Evolutionary conservation across 2,329 filamentous ascomycete genomes (phyloP).

Genomic region (Fusarium sp.): DNA sequence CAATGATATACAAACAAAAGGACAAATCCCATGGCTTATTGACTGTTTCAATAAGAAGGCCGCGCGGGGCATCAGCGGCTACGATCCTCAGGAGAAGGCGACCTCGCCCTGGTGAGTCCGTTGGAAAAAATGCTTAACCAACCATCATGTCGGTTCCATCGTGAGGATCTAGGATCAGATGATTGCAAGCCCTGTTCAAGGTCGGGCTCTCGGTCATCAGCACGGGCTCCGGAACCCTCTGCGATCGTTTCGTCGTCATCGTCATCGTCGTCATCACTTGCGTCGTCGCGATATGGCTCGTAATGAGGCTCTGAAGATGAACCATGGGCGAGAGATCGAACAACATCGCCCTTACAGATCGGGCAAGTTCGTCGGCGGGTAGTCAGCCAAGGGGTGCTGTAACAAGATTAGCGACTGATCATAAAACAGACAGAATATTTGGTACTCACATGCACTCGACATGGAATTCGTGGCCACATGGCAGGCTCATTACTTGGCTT

Average conservation of each 20-base stretch:
- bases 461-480: constrained; percentile 98
- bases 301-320: constrained; percentile 64
- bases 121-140: constrained; percentile 55
- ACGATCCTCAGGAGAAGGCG: constrained; percentile 45
- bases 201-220: constrained; percentile 51
- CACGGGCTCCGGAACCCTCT: constrained; percentile 49
- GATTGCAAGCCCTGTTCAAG: constrained; percentile 56
- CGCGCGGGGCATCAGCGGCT: constrained; percentile 25
- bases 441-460: constrained; percentile 94
- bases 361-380: constrained; percentile 96
- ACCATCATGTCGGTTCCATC: constrained; percentile 46
- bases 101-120: constrained; percentile 40
- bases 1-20: constrained; percentile 32
- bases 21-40: constrained; percentile 14
- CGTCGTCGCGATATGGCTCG: constrained; percentile 66
- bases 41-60: background rate
- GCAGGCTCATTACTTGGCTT: constrained; percentile 94
- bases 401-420: constrained; percentile 29
- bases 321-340: constrained; percentile 71
- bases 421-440: background rate
- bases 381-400: constrained; percentile 93
- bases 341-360: constrained; percentile 98
- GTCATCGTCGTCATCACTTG: constrained; percentile 56
- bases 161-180: constrained; percentile 34
- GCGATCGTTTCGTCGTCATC: constrained; percentile 53